Conservation (phyloP, 2,329 filamentous ascomycete species). For the Fusarium foetens region DNA sequence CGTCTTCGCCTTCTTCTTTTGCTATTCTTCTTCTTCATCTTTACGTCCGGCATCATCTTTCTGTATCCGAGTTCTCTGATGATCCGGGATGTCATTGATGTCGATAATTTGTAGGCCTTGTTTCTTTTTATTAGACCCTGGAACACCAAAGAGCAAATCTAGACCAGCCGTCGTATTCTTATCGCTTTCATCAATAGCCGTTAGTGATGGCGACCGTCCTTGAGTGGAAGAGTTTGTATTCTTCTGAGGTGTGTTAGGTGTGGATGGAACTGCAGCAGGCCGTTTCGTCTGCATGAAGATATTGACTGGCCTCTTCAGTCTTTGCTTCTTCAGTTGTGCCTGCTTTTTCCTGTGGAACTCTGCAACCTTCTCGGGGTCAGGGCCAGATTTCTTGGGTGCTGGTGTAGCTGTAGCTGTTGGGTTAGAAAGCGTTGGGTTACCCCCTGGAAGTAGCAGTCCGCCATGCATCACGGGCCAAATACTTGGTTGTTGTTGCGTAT, state of each 20-base stretch:
- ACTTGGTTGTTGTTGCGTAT: background rate
- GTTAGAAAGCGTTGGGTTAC: slow-evolving; percentile 1
- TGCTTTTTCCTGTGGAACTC: background rate
- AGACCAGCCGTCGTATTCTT: background rate
- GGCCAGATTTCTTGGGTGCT: background rate
- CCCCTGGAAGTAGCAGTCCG: slow-evolving; percentile 22
- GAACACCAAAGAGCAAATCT: background rate
- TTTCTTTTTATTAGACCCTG: background rate
- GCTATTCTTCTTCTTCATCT: background rate
- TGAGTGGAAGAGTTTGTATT: background rate
- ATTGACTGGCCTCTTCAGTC: background rate
- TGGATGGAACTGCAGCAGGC: background rate
- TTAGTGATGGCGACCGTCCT: background rate
- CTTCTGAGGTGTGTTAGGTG: background rate
- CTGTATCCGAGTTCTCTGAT: background rate
- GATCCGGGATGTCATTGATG: background rate
- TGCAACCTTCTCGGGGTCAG: background rate
- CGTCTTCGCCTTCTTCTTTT: background rate
- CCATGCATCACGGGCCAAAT: background rate
- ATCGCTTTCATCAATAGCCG: background rate
- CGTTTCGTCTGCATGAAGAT: slow-evolving; percentile 1
- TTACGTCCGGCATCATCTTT: background rate
- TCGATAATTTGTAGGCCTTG: background rate
- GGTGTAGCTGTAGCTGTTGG: background rate
- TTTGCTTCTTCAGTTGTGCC: background rate